phyloP scores from a whole-genome alignment of 768 basidiomycete genomes.

The Psilocybe cyanescens region DNA sequence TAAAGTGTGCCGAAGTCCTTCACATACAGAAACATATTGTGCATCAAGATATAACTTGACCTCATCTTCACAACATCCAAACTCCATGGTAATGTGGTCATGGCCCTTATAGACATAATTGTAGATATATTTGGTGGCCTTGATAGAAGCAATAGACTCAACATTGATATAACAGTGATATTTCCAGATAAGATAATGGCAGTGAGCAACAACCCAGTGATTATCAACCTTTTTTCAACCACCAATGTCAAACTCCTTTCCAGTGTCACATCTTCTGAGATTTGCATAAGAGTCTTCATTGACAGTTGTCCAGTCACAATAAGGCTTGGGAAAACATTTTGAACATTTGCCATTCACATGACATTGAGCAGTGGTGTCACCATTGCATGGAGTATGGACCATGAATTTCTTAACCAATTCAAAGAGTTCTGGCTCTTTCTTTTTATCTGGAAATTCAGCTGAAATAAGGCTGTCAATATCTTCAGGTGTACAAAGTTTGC shows the following conservation, averaged over 20 bases:
- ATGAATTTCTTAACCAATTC: slow-evolving; percentile 23
- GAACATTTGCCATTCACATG: too few relatives aligned
- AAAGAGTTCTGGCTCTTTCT: slow-evolving; percentile 42
- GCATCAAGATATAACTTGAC: slow-evolving; percentile 38
- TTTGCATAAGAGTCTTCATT: too few relatives aligned
- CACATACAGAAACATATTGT: slow-evolving; percentile 34
- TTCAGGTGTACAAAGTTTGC: slow-evolving; percentile 19
- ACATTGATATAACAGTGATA: too few relatives aligned
- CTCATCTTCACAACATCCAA: slow-evolving; percentile 35
- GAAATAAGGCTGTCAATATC: slow-evolving; percentile 33
- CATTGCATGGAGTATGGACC: slow-evolving; percentile 26
- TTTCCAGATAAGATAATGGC: too few relatives aligned
- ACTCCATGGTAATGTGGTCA: slow-evolving; percentile 41
- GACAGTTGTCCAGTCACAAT: slow-evolving; percentile 20
- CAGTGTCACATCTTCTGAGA: too few relatives aligned
- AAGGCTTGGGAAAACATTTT: slow-evolving; percentile 32
- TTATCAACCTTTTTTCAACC: too few relatives aligned
- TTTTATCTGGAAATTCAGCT: slow-evolving; percentile 38
- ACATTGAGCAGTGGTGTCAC: slow-evolving; percentile 28
- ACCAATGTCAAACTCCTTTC: too few relatives aligned
- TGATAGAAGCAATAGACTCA: slow-evolving; percentile 25
- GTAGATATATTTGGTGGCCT: slow-evolving; percentile 44
- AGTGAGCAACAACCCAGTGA: too few relatives aligned
- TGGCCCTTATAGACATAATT: slow-evolving; percentile 56
- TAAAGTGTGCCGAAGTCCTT: slow-evolving; percentile 38